A percentile compares a stretch with the other conserved stretches of the same genome.
Evolutionary conservation across 148 eudicot genomes (phyloP).

Genomic region (Beta vulgaris): DNA sequence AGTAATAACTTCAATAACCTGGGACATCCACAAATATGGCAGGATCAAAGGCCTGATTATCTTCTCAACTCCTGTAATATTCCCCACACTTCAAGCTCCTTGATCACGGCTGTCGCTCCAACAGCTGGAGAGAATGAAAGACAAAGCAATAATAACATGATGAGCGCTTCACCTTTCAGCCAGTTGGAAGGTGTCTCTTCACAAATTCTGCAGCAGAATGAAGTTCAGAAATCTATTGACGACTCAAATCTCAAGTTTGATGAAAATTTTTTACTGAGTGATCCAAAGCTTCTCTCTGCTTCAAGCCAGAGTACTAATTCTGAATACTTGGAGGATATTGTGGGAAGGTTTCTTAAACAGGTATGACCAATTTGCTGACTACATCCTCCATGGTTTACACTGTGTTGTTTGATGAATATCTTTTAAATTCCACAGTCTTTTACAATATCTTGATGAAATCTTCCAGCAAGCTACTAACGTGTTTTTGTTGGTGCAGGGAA

Average conservation of each 20-base stretch:
- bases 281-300: slow-evolving; percentile 38
- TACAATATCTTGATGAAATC: background rate
- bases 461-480: background rate
- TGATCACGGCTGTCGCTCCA: slow-evolving; percentile 24
- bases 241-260: slow-evolving; percentile 39
- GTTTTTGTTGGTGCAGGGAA: slow-evolving; percentile 38
- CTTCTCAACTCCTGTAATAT: slow-evolving; percentile 26
- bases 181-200: slow-evolving; percentile 34
- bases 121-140: slow-evolving; percentile 28
- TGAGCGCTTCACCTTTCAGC: slow-evolving; percentile 18
- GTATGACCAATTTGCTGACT: slow-evolving; percentile 27
- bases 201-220: slow-evolving; percentile 31
- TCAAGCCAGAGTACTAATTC: slow-evolving; percentile 40
- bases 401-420: too few relatives aligned
- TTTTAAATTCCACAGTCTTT: background rate
- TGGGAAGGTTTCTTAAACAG: slow-evolving; percentile 58
- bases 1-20: slow-evolving; percentile 11
- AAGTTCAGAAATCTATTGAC: slow-evolving; percentile 28
- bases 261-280: slow-evolving; percentile 45
- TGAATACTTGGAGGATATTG: slow-evolving; percentile 66
- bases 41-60: slow-evolving; percentile 33
- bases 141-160: slow-evolving; percentile 29
- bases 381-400: background rate
- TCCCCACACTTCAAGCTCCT: slow-evolving; percentile 30
- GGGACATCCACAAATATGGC: slow-evolving; percentile 38